Base-by-base conservation (phyloP, 805 yeast species). In the Yamadazyma olivae region DNA sequence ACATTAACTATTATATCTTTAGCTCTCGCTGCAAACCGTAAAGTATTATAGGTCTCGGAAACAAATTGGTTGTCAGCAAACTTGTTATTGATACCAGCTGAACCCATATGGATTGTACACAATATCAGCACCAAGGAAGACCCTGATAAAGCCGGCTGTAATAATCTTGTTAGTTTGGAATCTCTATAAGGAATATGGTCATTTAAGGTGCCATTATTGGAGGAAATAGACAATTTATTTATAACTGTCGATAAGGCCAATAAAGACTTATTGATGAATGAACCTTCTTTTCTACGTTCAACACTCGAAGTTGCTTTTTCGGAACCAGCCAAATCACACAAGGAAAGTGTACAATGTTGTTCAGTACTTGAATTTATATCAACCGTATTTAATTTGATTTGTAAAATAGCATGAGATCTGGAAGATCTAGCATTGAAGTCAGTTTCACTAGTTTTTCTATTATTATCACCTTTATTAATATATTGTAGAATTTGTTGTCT, bases 321-420 rank as follows among this genome's bases (percentile, higher is more conserved):
- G n/a, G 95, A 84, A 19, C 99, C 99, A 0, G 99, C 99, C 51
- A 91, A 72, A 61, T 91, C 99, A 65, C 98, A 91, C 38, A 91
- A 69, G 22, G 91, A 86, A 21, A 91, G 74, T 0, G 88, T 79
- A 23, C 89, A 74, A 25, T 67, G 59, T 12, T 59, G 62, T 36
- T 67, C 72, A 0, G 54, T 45, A 4, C 69, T 71, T 9, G 66
- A 58, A 0, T 51, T 44, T 9, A 63, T 36, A 54, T 74, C 75
- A 2, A 70, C 64, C 4, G 67, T 56, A 3, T 65, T 64, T 13
- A 91, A 54, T 39, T 79, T 67, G 15, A 93, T 70, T 54, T 85
- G 80, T 6, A 91, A 77, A 16, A 91, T 81, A 0, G 97, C 95
- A 57, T 91, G 99, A 2, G 96, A 86, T 45, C 99, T 74, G 0